Conservation (phyloP, 495 filamentous ascomycete species). For the Evansstolkia leycettana region DNA sequence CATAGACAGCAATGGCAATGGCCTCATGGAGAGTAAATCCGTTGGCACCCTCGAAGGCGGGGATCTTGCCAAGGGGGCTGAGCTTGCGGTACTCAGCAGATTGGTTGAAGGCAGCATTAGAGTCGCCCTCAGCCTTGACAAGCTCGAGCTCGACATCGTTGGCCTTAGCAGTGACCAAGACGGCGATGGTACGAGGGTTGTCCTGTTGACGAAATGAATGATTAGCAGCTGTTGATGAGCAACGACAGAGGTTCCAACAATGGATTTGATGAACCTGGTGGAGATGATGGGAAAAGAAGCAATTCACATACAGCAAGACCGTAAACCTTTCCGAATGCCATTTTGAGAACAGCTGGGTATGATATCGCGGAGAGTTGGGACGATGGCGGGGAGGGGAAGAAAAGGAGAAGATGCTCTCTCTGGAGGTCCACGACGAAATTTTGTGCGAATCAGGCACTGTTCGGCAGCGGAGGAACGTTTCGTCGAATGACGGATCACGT, state of each 20-base stretch:
- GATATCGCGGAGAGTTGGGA: not conserved
- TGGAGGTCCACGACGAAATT: conserved; percentile 11
- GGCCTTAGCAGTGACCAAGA: conserved; percentile 87
- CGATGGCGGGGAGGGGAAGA: conserved; percentile 1
- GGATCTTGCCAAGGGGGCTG: conserved; percentile 82
- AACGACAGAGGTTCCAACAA: conserved; percentile 5
- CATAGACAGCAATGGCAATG: conserved; percentile 93
- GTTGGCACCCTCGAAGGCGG: conserved; percentile 85
- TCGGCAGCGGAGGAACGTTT: conserved; percentile 23
- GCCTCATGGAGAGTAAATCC: conserved; percentile 80
- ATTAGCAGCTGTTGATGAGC: conserved; percentile 3
- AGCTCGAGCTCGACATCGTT: conserved; percentile 86
- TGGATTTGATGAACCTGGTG: conserved; percentile 4
- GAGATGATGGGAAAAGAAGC: not conserved
- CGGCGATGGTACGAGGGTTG: conserved; percentile 79
- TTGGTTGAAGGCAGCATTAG: conserved; percentile 21
- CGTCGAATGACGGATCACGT: conserved; percentile 1
- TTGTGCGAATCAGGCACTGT: conserved; percentile 22
- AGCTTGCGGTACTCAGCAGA: conserved; percentile 66
- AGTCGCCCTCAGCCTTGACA: conserved; percentile 48
- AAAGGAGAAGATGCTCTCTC: conserved; percentile 14
- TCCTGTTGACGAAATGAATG: conserved; percentile 34
- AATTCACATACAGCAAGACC: conserved; percentile 57
- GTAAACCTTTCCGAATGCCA: conserved; percentile 96
- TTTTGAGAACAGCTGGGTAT: conserved; percentile 36